Evolutionary conservation across 2,329 filamentous ascomycete species (phyloP), one percentile per base, ranked within the genome.

Genomic region (Coniochaeta sp.): DNA sequence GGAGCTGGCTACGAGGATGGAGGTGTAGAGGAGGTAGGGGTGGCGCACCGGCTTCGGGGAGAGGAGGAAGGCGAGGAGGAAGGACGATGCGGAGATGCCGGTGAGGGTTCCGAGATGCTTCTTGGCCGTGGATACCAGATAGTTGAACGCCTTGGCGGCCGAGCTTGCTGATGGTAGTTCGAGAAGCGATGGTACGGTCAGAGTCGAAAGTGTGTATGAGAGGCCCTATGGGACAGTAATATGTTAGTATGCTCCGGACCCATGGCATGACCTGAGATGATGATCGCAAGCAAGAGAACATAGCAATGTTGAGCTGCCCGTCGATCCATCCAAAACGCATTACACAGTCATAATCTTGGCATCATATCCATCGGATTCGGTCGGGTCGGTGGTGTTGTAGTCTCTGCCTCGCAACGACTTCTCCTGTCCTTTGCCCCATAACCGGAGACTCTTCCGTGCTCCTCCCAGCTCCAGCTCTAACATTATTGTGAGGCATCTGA

Each of bases 11-110:
- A 87, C 83, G 60, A 92, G 81, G 28, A 91, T 75, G 2, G 87
- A 86, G 16, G 91, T 91, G 86, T 95, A 97, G 61, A 97, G 75
- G 28, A 97, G 86, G 72, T 96, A 98, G 0, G 93, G 93, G 72
- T 98, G 93, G 71, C 89, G 87, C 66, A 84, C 81, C 60, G 86
- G 83, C 28, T 85, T 81, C 0, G 92, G 89, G 2, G 92, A 93
- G 65, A 96, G 78, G 52, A 82, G 73, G 74, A 89, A 97, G 63
- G 92, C 90, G 65, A 93, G 82, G 66, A 91, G 77, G 69, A 97
- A 87, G 32, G 90, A 86, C 58, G 84, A 78, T 59, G 86, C 83
- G 58, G 91, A 87, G 66, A 96, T 74, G 65, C 84, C 79, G 57
- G 89, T 84, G 58, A 96, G 83, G 34, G 82, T 75, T 59, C 87